Base-by-base conservation (phyloP, 129 eudicot genomes). In the Helichrysum umbraculigerum region DNA sequence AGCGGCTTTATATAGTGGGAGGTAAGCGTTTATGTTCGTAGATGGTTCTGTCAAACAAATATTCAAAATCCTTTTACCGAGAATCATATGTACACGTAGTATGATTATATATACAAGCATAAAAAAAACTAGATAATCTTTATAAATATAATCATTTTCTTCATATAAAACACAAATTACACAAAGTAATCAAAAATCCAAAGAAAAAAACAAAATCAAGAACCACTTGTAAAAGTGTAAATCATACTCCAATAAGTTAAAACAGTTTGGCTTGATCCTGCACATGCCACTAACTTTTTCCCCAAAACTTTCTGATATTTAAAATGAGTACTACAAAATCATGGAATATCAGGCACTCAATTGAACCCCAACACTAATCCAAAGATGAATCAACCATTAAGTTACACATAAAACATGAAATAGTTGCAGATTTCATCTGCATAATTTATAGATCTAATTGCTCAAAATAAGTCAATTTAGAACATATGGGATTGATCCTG, bases 1-100 rank as follows among this genome's bases (percentile, higher is more conserved):
- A 25, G 86, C 89, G 1, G 89, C 89, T 72, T 82, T 81, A 66
- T 81, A 74, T 15, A 85, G 70, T 6, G 88, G 81, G 35, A 78
- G 71, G 71, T 85, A 78, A 17, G 32, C 44, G 58, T 17, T 84
- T 66, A 64, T 66, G 42, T 84, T 78, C 2, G 65, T 65, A 34
- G 52, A 29, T 62, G 77, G 56, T 30, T 80, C 83, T 80, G 83
- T 72, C 33, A 72, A 52, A 39, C 44, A 66, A 22, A 50, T 52
- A 44, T 64, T 79, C 14, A 72, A 79, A 35, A 64, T 19, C 34
- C 12, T 12, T 34, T 76, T 1, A 67, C 17, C 30, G 17, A 50
- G 17, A 75, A 30, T 63, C 0, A 51, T 51, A 32, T 47, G 16
- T 47, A 32, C 50, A 52, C 25, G 33, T 8, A 42, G 56, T 73